These are phyloP conservation scores for Clausena lansium DNA, from an alignment of 345 rosid species.

Conservation along the genomic window DNA sequence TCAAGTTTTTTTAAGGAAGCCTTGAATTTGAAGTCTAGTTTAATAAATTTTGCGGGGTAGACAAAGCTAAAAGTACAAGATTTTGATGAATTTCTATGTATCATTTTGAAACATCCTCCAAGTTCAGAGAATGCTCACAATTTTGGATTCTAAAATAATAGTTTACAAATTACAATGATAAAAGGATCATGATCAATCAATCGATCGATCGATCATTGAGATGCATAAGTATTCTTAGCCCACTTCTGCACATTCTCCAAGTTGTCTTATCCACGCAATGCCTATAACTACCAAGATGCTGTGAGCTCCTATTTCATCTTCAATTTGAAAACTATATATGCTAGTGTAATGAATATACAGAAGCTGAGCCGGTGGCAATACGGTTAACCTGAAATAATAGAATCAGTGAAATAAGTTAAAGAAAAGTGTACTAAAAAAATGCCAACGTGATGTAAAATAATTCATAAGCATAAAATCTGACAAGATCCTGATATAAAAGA, in stretches of 20 bases:
- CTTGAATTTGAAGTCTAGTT: not conserved
- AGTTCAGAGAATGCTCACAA: not conserved
- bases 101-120: not conserved
- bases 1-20: not conserved
- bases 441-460: too few relatives aligned
- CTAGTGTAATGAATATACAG: not conserved
- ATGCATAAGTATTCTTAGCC: not conserved
- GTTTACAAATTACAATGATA: not conserved
- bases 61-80: not conserved
- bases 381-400: not conserved
- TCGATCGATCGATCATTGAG: not conserved
- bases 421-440: not conserved
- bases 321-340: not conserved
- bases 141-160: not conserved
- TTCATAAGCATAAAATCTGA: not conserved
- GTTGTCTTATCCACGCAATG: not conserved
- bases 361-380: not conserved
- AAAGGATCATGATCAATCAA: not conserved
- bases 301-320: not conserved
- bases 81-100: not conserved
- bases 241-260: not conserved
- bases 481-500: not conserved
- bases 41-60: not conserved
- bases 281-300: not conserved
- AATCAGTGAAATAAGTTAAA: not conserved